phyloP scores from a whole-genome alignment of 192 early-diverging fungal species.

The Backusella mclennaniae region DNA sequence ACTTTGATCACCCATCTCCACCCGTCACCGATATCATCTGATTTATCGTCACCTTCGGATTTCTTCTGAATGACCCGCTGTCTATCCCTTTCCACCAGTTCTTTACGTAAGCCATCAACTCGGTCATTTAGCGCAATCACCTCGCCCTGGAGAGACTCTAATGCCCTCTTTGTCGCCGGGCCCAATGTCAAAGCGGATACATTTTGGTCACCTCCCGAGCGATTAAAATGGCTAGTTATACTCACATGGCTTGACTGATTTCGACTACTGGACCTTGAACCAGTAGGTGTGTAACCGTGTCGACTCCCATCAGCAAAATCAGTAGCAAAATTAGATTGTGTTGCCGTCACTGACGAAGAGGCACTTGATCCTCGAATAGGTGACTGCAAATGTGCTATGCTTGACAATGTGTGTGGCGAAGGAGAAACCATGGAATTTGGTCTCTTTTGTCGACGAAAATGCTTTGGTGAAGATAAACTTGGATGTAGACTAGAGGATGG shows the following conservation, averaged over 20 bases:
- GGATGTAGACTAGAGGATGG: background rate
- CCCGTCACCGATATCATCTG: constrained; percentile 20
- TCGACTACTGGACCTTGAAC: constrained; percentile 3
- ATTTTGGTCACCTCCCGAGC: background rate
- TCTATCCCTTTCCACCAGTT: constrained; percentile 25
- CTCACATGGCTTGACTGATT: constrained; percentile 10
- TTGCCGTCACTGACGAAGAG: constrained; percentile 9
- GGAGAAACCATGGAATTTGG: background rate
- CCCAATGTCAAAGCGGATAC: constrained; percentile 12
- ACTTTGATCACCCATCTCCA: constrained; percentile 22
- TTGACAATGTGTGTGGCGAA: background rate
- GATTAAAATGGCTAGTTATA: constrained; percentile 1
- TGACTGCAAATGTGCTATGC: constrained; percentile 6
- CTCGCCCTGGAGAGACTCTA: constrained; percentile 36
- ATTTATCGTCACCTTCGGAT: constrained; percentile 5
- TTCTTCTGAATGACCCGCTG: background rate
- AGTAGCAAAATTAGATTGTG: background rate
- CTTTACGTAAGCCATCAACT: constrained; percentile 32
- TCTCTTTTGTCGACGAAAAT: background rate
- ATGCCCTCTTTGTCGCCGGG: constrained; percentile 34
- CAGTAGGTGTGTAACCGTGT: background rate
- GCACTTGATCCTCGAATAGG: constrained; percentile 4
- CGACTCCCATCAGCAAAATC: background rate
- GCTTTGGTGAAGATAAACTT: constrained; percentile 1
- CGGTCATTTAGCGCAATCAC: constrained; percentile 36